A percentile compares a stretch with the other conserved stretches of the same genome.
phyloP scores from a whole-genome alignment of 352 stramenopile genomes.

The Blastocystis sp. region DNA sequence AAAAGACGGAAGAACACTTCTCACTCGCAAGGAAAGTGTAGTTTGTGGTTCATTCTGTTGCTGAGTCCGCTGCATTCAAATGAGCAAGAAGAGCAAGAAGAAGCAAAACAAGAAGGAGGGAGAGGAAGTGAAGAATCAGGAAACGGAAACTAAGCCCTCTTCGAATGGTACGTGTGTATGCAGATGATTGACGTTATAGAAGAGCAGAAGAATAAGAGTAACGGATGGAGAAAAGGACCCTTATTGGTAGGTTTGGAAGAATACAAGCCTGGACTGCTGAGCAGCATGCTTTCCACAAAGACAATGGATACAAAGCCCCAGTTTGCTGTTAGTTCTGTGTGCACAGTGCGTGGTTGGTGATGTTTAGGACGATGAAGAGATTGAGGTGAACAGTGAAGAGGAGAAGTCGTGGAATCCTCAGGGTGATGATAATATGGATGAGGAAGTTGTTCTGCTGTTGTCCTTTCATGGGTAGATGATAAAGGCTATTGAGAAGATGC shows the following conservation, averaged over 20 bases:
- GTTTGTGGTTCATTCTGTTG: too few relatives aligned
- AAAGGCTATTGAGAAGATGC: conserved; percentile 44
- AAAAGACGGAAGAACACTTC: background rate
- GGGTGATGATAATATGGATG: conserved; percentile 58
- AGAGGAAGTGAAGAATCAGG: background rate
- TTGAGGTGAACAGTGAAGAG: conserved; percentile 55
- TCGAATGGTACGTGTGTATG: background rate
- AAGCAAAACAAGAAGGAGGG: conserved; percentile 1
- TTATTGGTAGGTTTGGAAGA: background rate
- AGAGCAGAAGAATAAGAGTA: conserved; percentile 9
- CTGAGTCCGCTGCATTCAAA: background rate
- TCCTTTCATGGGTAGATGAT: conserved; percentile 2
- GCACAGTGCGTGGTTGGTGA: background rate
- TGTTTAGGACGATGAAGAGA: conserved; percentile 50
- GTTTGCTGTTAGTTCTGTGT: conserved; percentile 42
- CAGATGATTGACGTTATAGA: conserved; percentile 1
- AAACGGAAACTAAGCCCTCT: background rate
- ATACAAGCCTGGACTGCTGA: conserved; percentile 48
- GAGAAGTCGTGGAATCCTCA: conserved; percentile 62
- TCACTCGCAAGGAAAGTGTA: too few relatives aligned
- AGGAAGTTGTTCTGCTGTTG: background rate
- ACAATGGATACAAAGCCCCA: conserved; percentile 50
- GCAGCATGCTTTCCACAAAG: conserved; percentile 32
- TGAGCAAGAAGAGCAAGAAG: background rate
- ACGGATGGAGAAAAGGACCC: background rate